Conservation (phyloP, 495 filamentous ascomycete species). For the Pyrenopolyporus hunteri region DNA sequence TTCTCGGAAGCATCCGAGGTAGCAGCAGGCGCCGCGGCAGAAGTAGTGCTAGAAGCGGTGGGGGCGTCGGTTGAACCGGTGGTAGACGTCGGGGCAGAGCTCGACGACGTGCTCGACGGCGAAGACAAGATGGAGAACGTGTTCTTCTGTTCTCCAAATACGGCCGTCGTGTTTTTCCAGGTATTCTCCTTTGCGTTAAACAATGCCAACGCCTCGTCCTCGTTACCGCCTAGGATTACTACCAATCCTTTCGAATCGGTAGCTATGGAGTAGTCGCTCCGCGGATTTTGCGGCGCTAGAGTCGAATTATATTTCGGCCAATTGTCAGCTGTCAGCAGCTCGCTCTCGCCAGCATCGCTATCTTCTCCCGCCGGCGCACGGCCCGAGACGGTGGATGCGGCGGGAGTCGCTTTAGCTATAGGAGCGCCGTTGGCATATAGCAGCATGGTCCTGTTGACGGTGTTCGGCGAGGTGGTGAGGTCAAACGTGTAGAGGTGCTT, state of each 20-base stretch:
- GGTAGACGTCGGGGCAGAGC: not conserved
- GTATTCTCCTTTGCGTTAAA: conserved; percentile 80
- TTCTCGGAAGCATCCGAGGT: conserved; percentile 46
- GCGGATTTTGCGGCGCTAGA: conserved; percentile 65
- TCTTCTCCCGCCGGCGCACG: not conserved
- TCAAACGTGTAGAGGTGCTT: conserved; percentile 86
- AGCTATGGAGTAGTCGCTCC: conserved; percentile 55
- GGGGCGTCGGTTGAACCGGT: not conserved
- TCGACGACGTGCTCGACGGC: conserved; percentile 51
- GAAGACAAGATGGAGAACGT: conserved; percentile 41
- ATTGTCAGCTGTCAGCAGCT: conserved; percentile 57
- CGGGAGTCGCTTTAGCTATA: conserved; percentile 48
- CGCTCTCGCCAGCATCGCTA: conserved; percentile 27
- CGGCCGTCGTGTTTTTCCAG: conserved; percentile 77
- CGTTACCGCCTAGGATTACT: conserved; percentile 77
- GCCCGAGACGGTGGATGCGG: conserved; percentile 24
- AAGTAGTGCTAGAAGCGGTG: conserved; percentile 32
- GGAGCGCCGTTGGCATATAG: conserved; percentile 52
- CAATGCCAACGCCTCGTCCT: conserved; percentile 69
- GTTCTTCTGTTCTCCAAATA: conserved; percentile 60
- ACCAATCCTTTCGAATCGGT: conserved; percentile 64
- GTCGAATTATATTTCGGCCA: conserved; percentile 82
- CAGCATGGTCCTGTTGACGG: conserved; percentile 70
- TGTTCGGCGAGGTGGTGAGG: conserved; percentile 76
- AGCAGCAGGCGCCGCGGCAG: conserved; percentile 42